Base-by-base conservation (phyloP, 306 rosid genomes). In the Dalbergia cultrata region DNA sequence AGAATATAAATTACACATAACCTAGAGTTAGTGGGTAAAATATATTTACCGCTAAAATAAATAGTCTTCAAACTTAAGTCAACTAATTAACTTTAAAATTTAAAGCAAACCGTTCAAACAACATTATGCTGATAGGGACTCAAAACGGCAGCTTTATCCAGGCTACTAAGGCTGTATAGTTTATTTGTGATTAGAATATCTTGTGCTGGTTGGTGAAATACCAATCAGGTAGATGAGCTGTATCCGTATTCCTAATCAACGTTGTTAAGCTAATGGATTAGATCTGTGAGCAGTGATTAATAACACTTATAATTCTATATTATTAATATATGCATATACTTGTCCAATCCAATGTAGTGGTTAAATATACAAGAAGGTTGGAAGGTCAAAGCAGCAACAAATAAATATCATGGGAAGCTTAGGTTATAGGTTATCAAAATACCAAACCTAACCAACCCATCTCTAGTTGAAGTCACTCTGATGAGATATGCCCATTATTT, bases 371-470 rank as follows among this genome's bases (percentile, higher is more conserved):
- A 70, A 22, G 44, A 74, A 31, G 71, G 68, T 26, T 64, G 72
- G 54, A 60, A 52, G 71, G 90, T 83, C 89, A 73, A 77, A 79
- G 60, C 39, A 53, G 13, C 53, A 49, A 45, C 76, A 39, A 75
- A 84, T n/a, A 53, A 53, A 50, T 50, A 76, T 72, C 12, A 66
- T 64, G 76, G 57, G 57, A 74, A 79, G 26, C 83, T 62, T 85
- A 74, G 43, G 62, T 74, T 80, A 69, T 53, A 75, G 78, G 91
- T 71, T 79, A 80, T 3, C 81, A 12, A 75, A 75, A 87, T 90
- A 84, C 90, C 89, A 84, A 85, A 89, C 89, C 91, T 78, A 90
- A 77, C 83, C 22, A 58, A 57, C 80, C 62, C 67, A 47, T 77
- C 67, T 68, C 22, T 70, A 19, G 35, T 79, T 35, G 13, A 26